Evolutionary conservation across 108 stramenopile species (phyloP).

Genomic region (Licmophora abbreviata): DNA sequence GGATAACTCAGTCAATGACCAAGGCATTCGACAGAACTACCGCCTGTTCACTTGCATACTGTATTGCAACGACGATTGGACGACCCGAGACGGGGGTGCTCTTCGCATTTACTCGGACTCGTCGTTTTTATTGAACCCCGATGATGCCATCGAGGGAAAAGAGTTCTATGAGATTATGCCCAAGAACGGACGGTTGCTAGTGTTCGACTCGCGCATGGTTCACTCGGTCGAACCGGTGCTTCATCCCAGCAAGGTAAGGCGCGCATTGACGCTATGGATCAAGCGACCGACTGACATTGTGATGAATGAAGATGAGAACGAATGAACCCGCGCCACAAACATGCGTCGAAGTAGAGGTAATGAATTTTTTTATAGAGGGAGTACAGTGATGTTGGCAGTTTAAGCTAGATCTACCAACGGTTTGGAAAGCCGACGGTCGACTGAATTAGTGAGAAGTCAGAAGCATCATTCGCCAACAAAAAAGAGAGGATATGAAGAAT

Average conservation of each 20-base stretch:
- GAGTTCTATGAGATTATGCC: conserved; percentile 20
- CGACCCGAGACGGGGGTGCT: conserved; percentile 18
- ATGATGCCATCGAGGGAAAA: conserved; percentile 1
- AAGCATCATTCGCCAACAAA: too few species aligned
- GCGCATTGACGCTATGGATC: conserved; percentile 41
- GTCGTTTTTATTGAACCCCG: neutral
- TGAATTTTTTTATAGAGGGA: too few species aligned
- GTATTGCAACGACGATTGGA: conserved; percentile 35
- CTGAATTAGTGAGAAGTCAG: too few species aligned
- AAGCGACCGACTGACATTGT: conserved; percentile 23
- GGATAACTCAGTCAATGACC: conserved; percentile 15
- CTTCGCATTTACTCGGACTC: conserved; percentile 24
- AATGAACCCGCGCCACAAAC: too few species aligned
- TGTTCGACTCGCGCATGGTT: conserved; percentile 32
- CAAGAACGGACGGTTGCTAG: conserved; percentile 25
- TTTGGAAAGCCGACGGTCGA: too few species aligned
- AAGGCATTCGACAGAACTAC: conserved; percentile 14
- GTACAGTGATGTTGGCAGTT: too few species aligned
- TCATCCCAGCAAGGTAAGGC: neutral
- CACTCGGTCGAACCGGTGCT: conserved; percentile 35
- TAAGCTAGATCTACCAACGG: too few species aligned
- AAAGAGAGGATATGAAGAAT: too few species aligned
- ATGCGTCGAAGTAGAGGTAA: too few species aligned
- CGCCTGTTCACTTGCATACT: conserved; percentile 27
- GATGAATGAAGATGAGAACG: too few species aligned